Base-by-base conservation (phyloP, 768 basidiomycete species). In the Hericium erinaceus region DNA sequence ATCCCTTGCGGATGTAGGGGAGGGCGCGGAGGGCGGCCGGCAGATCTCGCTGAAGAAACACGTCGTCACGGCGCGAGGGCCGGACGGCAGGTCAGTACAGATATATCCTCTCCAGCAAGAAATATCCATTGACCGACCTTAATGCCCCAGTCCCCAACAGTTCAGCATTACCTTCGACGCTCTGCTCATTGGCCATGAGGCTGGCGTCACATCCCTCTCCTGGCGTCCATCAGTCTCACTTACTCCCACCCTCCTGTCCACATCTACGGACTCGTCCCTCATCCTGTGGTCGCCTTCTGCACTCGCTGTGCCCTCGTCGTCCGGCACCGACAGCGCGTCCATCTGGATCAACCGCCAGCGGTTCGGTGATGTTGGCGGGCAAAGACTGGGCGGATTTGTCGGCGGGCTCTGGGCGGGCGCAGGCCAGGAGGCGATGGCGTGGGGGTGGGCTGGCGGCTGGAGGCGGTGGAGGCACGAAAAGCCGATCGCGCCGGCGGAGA, bases 381-480 rank as follows among this genome's bases (percentile, higher is more conserved):
- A 94, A 74, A 75, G 94, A 65, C 75, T 91, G 4, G 86, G 97
- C 41, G 95, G 95, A 0, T 98, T 99, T 68, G 86, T 95, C 44
- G 94, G 94, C 2, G 93, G 89, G 0, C 63, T 92, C 5, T 99
- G 95, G 95, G 81, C 79, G 1, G 69, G 67, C 28, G 68, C 74
- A 16, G 87, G 86, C 0, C 65, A 69, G 22, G 84, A 90, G 44
- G 87, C 82, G 0, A 65, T 95, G 16, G 89, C 89, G 2, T 90
- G 86, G 82, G 95, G 94, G 0, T 99, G 97, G 97, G 84, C 84
- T 52, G 97, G 97, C 37, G 89, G 92, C 0, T 95, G 92, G 87
- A 79, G 95, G 64, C 79, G 92, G 37, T 99, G 97, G 95, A 71
- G 73, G 11, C 80, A 80, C 59, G 61, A 60, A 16, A 46, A 26